These are phyloP conservation scores for Diphasiastrum complanatum DNA, from an alignment of 83 land plant species.

Conservation along the genomic window DNA sequence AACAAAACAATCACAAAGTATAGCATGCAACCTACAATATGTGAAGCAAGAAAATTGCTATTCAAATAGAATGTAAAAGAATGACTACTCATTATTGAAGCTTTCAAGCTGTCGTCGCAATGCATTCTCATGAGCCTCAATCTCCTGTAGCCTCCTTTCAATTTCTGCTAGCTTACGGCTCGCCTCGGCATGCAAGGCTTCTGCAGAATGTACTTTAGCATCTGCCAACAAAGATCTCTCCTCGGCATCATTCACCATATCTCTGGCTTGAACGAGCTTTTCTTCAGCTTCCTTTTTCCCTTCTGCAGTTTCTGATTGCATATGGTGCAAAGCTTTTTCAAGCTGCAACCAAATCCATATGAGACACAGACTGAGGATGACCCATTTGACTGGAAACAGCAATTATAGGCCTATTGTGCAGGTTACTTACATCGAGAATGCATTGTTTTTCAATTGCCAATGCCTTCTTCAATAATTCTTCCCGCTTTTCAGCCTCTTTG, in stretches of 20 bases:
- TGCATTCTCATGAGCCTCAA: constrained; percentile 1
- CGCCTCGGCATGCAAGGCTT: constrained; percentile 2
- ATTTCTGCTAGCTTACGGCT: not conserved
- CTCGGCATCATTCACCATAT: not conserved
- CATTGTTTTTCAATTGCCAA: too few relatives aligned
- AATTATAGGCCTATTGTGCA: too few relatives aligned
- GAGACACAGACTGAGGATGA: too few relatives aligned
- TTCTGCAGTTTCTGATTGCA: not conserved
- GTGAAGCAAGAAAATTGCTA: too few relatives aligned
- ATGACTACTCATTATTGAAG: not conserved
- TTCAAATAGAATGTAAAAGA: too few relatives aligned
- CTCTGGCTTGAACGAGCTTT: not conserved
- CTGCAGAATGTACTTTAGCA: not conserved
- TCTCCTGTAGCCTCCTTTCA: not conserved
- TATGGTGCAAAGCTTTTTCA: not conserved
- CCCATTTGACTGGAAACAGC: too few relatives aligned
- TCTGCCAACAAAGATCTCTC: not conserved
- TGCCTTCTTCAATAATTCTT: too few relatives aligned
- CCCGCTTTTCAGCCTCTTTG: too few relatives aligned
- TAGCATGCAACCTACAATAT: too few relatives aligned
- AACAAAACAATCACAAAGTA: too few relatives aligned
- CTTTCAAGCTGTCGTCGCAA: not conserved
- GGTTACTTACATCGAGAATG: too few relatives aligned
- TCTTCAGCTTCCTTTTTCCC: not conserved
- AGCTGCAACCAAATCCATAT: too few relatives aligned